Percentiles rank a stretch among this genome's conserved stretches.
phyloP scores from a whole-genome alignment of 1,284 basidiomycete genomes.

The Ustilago trichophora region DNA sequence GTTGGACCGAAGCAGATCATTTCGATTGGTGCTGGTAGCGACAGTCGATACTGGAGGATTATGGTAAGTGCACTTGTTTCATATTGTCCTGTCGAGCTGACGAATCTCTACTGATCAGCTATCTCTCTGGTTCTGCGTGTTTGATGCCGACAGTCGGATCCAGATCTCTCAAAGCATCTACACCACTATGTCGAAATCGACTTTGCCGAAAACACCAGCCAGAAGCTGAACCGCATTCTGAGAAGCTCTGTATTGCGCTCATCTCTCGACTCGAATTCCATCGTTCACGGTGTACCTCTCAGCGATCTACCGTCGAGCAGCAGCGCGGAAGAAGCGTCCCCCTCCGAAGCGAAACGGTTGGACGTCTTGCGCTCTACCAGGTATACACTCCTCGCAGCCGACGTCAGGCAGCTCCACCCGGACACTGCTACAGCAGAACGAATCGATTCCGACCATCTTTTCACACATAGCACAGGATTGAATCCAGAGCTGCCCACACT shows the following conservation, averaged over 20 bases:
- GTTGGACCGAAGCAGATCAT: slow-evolving; percentile 76
- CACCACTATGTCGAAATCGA: slow-evolving; percentile 85
- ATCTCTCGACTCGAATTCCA: slow-evolving; percentile 4
- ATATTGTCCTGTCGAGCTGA: not conserved
- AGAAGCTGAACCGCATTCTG: slow-evolving; percentile 83
- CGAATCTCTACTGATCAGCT: too few species aligned
- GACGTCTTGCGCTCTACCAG: slow-evolving; percentile 15
- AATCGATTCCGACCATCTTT: slow-evolving; percentile 15
- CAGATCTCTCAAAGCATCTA: slow-evolving; percentile 57
- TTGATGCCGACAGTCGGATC: slow-evolving; percentile 65
- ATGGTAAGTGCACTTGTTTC: slow-evolving; percentile 72
- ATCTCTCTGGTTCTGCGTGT: not conserved
- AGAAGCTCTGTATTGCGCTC: slow-evolving; percentile 73
- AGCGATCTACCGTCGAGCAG: not conserved
- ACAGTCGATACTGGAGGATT: slow-evolving; percentile 90
- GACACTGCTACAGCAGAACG: slow-evolving; percentile 5
- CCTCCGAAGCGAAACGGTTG: not conserved
- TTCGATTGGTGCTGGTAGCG: slow-evolving; percentile 89
- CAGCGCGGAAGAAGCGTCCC: too few species aligned
- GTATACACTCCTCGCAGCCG: slow-evolving; percentile 36
- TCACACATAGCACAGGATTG: slow-evolving; percentile 15
- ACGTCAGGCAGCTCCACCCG: slow-evolving; percentile 23
- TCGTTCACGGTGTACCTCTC: slow-evolving; percentile 6
- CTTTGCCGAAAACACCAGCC: slow-evolving; percentile 82
- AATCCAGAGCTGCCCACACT: slow-evolving; percentile 47